These are phyloP conservation scores for Colletotrichum tamarilloi DNA, from an alignment of 2,329 filamentous ascomycete species.

Conservation along the genomic window DNA sequence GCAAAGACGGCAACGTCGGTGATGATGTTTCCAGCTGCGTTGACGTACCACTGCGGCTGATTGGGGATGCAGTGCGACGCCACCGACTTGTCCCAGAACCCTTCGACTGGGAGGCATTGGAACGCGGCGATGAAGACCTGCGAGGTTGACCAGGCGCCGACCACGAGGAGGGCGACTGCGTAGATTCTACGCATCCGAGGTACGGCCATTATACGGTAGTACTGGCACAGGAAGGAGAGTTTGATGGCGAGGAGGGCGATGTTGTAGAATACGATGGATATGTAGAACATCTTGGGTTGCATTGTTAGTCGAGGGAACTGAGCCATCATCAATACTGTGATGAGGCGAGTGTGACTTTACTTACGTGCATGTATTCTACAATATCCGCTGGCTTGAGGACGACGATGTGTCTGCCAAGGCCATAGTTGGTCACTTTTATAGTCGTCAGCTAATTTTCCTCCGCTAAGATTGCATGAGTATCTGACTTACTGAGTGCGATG, in stretches of 20 bases:
- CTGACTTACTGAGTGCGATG: conserved; percentile 16
- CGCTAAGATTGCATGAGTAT: not conserved
- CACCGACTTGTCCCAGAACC: conserved; percentile 42
- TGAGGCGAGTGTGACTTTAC: not conserved
- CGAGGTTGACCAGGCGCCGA: conserved; percentile 42
- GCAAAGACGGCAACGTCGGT: conserved; percentile 42
- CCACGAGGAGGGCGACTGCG: conserved; percentile 40
- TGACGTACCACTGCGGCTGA: conserved; percentile 40
- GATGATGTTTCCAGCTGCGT: conserved; percentile 42
- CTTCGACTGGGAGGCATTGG: conserved; percentile 42
- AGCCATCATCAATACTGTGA: too few relatives aligned
- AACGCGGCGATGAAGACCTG: conserved; percentile 42
- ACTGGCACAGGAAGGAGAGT: conserved; percentile 50
- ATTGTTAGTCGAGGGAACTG: not conserved
- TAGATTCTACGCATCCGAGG: conserved; percentile 41
- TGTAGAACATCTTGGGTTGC: conserved; percentile 40
- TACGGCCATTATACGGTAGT: conserved; percentile 47
- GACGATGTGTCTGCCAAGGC: conserved; percentile 36
- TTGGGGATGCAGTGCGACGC: conserved; percentile 38
- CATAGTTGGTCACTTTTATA: conserved; percentile 24
- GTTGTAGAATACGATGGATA: conserved; percentile 47
- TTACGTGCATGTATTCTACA: conserved; percentile 21
- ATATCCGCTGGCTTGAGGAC: conserved; percentile 5
- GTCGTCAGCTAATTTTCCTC: not conserved
- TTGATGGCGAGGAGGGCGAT: conserved; percentile 44